phyloP scores from a whole-genome alignment of 192 early-diverging fungal species.

The Umbelopsis vinacea region DNA sequence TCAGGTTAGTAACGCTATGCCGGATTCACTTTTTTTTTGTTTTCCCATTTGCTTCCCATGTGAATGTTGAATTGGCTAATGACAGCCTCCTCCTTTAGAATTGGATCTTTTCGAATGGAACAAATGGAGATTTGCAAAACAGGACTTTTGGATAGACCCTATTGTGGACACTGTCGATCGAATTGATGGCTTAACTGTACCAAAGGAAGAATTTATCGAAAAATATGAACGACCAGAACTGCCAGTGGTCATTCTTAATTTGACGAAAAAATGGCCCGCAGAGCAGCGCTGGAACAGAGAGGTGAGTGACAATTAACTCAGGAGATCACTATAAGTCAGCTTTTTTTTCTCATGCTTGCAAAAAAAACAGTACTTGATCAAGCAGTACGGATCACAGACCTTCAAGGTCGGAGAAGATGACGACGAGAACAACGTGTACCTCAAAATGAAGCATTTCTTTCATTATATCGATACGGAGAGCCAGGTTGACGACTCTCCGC shows the following conservation, averaged over 20 bases:
- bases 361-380: constrained; percentile 40
- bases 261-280: constrained; percentile 61
- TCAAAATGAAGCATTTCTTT: constrained; percentile 66
- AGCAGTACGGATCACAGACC: constrained; percentile 60
- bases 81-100: constrained; percentile 42
- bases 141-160: constrained; percentile 57
- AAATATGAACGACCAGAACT: constrained; percentile 54
- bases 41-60: neutral
- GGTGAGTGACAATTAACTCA: constrained; percentile 28
- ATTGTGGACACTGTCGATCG: constrained; percentile 53
- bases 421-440: constrained; percentile 67
- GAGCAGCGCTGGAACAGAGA: constrained; percentile 57
- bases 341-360: neutral
- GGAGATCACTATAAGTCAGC: constrained; percentile 2
- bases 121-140: constrained; percentile 49
- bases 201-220: constrained; percentile 61
- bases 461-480: constrained; percentile 55
- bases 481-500: constrained; percentile 68
- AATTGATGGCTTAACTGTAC: constrained; percentile 56
- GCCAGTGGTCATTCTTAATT: constrained; percentile 68
- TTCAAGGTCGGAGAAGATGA: constrained; percentile 87
- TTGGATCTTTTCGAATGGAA: constrained; percentile 67
- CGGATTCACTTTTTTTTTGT: neutral
- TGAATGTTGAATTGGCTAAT: neutral
- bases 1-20: constrained; percentile 40